Percentiles rank a stretch among this genome's conserved stretches.
Evolutionary conservation across 257 asterid genomes (phyloP).

Genomic region (Solanum sparsipilum): DNA sequence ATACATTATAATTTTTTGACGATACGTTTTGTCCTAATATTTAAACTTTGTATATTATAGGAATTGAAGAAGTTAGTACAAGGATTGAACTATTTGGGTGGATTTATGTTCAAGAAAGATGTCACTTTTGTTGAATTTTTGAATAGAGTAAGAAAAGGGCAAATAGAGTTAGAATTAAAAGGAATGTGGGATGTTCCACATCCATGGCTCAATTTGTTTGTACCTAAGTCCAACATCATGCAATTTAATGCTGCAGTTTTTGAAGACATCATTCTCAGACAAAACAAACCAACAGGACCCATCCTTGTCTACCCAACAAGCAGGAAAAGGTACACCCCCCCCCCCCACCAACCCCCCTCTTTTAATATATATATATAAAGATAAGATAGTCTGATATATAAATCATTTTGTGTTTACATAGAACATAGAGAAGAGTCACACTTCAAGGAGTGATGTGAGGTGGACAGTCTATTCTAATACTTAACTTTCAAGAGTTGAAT

Average conservation of each 20-base stretch:
- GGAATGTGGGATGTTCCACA: conserved; percentile 44
- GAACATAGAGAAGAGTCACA: not conserved
- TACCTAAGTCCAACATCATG: conserved; percentile 48
- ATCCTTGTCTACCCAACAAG: conserved; percentile 61
- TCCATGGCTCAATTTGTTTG: conserved; percentile 77
- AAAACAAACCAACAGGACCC: conserved; percentile 41
- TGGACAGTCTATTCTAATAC: not conserved
- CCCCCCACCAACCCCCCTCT: not conserved
- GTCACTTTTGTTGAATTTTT: conserved; percentile 31
- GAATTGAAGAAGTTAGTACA: conserved; percentile 23
- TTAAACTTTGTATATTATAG: conserved; percentile 4
- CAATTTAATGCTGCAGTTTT: conserved; percentile 50
- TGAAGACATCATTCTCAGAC: conserved; percentile 44
- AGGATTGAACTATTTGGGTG: conserved; percentile 22
- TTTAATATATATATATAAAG: not conserved
- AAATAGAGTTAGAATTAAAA: conserved; percentile 15
- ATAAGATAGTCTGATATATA: no score
- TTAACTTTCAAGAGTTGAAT: no score
- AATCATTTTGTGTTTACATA: no score
- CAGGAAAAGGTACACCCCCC: conserved; percentile 22
- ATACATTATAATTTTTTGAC: not conserved
- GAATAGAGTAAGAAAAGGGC: conserved; percentile 40
- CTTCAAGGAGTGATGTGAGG: not conserved
- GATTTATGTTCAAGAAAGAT: conserved; percentile 36
- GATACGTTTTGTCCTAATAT: not conserved